Base-by-base conservation (phyloP, 345 rosid genomes). In the Sisymbrium irio region DNA sequence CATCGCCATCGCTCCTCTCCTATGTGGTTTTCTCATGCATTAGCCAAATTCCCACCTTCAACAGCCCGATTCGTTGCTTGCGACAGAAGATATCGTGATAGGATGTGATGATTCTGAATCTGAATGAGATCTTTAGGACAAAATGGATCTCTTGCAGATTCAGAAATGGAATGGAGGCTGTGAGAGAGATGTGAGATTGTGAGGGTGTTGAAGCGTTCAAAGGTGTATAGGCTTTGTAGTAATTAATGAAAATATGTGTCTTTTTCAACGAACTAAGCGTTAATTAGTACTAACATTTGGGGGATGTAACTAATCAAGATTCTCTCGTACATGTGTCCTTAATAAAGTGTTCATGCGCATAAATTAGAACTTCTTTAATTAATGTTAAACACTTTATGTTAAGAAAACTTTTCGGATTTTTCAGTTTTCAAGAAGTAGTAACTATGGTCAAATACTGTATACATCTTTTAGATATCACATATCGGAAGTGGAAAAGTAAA, bases 1-100 rank as follows among this genome's bases (percentile, higher is more conserved):
- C 81, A 77, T 74, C 37, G 74, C 59, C 79, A 71, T 75, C 9
- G 72, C 62, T 25, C 74, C 86, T 44, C 71, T 77, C 58, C 80
- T 58, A 12, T 67, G 66, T 42, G 72, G 55, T 35, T 57, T 77
- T 74, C 74, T 69, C 78, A 76, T 65, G 67, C 81, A 69, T 51
- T 44, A 33, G 56, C 65, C 58, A 67, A 56, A 65, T 1, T 20
- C 67, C 11, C 35, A 44, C 70, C 20, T 46, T 46, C 51, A 0
- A 27, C 11, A 2, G n/a, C 67, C 62, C 7, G 25, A 39, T 18
- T 51, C 28, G 11, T 66, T 55, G 57, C 62, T 65, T 77, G 72
- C 0, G 6, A 3, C 20, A 2, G 54, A 64, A 77, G 67, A 22
- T 46, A 71, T n/a, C 75, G 49, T 44, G 4, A 30, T 33, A 51